A percentile compares a stretch with the other conserved stretches of the same genome.
phyloP scores from a whole-genome alignment of 352 stramenopile genomes.

The Phytopythium ostracodes region DNA sequence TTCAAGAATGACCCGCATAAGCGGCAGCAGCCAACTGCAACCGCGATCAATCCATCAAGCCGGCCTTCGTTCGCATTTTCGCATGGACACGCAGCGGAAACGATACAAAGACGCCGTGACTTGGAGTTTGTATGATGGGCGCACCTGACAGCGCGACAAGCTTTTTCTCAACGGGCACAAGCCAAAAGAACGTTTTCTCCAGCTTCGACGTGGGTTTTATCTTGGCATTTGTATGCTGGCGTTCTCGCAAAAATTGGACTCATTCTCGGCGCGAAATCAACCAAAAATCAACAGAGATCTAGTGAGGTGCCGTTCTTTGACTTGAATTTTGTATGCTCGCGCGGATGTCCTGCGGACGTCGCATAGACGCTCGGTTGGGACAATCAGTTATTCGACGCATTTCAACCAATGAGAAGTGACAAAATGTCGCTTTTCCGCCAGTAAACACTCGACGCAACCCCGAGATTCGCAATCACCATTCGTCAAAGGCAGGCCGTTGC shows the following conservation, averaged over 20 bases:
- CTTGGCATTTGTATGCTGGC: background rate
- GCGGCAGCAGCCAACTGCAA: background rate
- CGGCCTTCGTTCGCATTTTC: background rate
- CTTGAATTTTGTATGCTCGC: background rate
- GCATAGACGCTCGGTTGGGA: conserved; percentile 1
- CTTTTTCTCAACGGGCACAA: conserved; percentile 4
- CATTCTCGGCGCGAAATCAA: background rate
- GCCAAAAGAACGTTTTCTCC: too few species aligned
- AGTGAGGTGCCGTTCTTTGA: background rate
- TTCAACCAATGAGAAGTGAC: background rate
- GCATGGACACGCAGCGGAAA: background rate
- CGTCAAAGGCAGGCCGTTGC: too few species aligned
- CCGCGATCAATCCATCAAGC: background rate
- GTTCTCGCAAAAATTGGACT: conserved; percentile 3
- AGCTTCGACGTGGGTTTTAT: background rate
- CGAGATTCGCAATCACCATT: background rate
- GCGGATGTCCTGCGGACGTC: background rate
- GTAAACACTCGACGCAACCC: background rate
- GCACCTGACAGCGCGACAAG: conserved; percentile 6
- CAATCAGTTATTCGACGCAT: background rate
- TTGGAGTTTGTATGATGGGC: background rate
- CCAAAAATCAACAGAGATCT: background rate
- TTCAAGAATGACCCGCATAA: conserved; percentile 5
- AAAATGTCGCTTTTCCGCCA: background rate
- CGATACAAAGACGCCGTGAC: background rate